Percentiles rank a stretch among this genome's conserved stretches.
Conservation (phyloP, 768 basidiomycete species). For the Suillus placidus region DNA sequence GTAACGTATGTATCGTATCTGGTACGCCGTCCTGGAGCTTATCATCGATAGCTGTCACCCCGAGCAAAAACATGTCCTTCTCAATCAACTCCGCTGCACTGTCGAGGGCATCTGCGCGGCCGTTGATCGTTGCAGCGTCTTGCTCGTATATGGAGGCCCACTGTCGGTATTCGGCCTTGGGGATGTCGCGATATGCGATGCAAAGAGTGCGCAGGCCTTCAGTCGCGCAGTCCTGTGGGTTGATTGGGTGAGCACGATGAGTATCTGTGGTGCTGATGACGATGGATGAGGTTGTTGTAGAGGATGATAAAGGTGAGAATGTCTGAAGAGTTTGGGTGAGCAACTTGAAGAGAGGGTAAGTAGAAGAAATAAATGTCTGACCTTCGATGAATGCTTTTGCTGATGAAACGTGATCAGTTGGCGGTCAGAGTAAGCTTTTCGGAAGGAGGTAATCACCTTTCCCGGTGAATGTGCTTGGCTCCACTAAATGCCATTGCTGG, state of each 20-base stretch:
- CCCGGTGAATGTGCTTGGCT: conserved; percentile 58
- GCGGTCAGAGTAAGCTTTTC: conserved; percentile 1
- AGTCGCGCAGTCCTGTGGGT: conserved; percentile 84
- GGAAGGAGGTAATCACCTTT: conserved; percentile 50
- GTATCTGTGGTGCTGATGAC: conserved; percentile 65
- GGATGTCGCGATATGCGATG: conserved; percentile 89
- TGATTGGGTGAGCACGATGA: conserved; percentile 11
- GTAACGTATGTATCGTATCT: conserved; percentile 95
- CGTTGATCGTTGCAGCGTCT: conserved; percentile 94
- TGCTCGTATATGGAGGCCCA: conserved; percentile 90
- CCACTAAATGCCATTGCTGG: conserved; percentile 89
- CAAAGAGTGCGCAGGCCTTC: conserved; percentile 98
- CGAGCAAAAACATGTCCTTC: conserved; percentile 88
- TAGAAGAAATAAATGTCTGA: conserved; percentile 27
- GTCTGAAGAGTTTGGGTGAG: conserved; percentile 50
- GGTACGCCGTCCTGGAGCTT: conserved; percentile 99
- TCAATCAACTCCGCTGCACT: conserved; percentile 95
- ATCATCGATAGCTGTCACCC: conserved; percentile 99
- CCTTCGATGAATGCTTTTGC: conserved; percentile 85
- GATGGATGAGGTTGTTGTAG: conserved; percentile 99
- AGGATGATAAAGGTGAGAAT: conserved; percentile 98
- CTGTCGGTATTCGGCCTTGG: conserved; percentile 86
- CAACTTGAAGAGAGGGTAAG: conserved; percentile 6
- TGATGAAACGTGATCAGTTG: conserved; percentile 28
- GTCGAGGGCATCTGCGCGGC: conserved; percentile 93